Conservation (phyloP, 1,284 basidiomycete species). For the Paramarasmius palmivorus region DNA sequence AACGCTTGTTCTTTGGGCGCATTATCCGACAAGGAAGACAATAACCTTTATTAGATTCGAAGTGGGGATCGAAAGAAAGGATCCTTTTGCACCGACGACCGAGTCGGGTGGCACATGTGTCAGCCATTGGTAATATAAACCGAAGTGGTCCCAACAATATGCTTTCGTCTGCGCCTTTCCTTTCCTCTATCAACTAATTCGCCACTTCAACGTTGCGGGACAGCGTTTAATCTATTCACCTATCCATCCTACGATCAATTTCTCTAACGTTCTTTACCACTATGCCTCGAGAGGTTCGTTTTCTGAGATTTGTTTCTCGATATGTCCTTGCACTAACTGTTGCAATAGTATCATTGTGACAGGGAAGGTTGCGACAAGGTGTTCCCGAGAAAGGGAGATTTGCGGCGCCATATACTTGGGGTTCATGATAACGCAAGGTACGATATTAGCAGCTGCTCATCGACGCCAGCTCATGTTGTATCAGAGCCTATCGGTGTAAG, state of each 20-base stretch:
- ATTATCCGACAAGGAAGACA: slow-evolving; percentile 19
- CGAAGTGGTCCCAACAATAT: slow-evolving; percentile 10
- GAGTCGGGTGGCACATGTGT: slow-evolving; percentile 16
- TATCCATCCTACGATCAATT: not conserved
- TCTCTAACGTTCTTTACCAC: not conserved
- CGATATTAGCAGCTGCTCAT: slow-evolving; percentile 13
- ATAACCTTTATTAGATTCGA: slow-evolving; percentile 10
- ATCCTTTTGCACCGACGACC: slow-evolving; percentile 7
- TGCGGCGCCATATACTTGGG: slow-evolving; percentile 44
- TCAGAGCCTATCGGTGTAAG: slow-evolving; percentile 38
- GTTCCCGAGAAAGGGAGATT: slow-evolving; percentile 54
- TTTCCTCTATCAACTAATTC: slow-evolving; percentile 6
- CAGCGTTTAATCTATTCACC: slow-evolving; percentile 20
- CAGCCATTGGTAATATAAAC: slow-evolving; percentile 19
- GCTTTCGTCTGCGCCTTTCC: slow-evolving; percentile 10
- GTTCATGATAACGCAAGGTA: slow-evolving; percentile 50
- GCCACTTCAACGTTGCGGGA: slow-evolving; percentile 27
- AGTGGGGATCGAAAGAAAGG: slow-evolving; percentile 3
- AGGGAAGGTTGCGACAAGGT: slow-evolving; percentile 43
- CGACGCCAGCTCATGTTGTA: slow-evolving; percentile 3
- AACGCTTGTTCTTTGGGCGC: not conserved
- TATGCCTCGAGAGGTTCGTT: not conserved
- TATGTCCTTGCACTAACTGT: not conserved
- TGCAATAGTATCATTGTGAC: slow-evolving; percentile 20
- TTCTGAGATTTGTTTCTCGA: not conserved